A percentile compares a stretch with the other conserved stretches of the same genome.
Evolutionary conservation across 345 rosid species (phyloP).

Genomic region (Laguncularia racemosa): DNA sequence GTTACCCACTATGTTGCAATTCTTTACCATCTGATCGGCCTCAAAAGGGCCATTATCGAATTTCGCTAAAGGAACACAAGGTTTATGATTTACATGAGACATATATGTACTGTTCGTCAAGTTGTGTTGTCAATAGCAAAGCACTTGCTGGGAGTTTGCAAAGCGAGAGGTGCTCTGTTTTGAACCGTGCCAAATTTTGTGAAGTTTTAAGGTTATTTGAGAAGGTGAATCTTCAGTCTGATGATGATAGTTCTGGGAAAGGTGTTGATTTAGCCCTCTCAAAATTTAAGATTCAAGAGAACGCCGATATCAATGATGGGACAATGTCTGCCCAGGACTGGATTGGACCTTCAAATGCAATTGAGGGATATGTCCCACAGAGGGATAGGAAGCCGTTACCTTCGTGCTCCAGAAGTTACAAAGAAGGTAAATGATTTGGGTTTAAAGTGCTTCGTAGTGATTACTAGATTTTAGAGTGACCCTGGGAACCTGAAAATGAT

Average conservation of each 20-base stretch:
- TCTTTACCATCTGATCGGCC: slow-evolving; percentile 39
- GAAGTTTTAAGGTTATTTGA: slow-evolving; percentile 43
- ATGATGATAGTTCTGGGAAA: slow-evolving; percentile 14
- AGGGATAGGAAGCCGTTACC: slow-evolving; percentile 10
- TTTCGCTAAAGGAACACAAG: slow-evolving; percentile 63
- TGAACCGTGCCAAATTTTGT: slow-evolving; percentile 33
- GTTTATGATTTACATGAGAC: slow-evolving; percentile 60
- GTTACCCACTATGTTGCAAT: slow-evolving; percentile 59
- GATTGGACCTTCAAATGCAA: slow-evolving; percentile 69
- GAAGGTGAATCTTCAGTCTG: slow-evolving; percentile 15
- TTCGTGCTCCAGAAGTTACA: slow-evolving; percentile 10
- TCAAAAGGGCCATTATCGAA: slow-evolving; percentile 53
- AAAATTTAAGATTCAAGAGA: slow-evolving; percentile 52
- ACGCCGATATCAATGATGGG: slow-evolving; percentile 21
- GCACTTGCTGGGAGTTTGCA: slow-evolving; percentile 43
- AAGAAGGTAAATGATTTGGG: slow-evolving; percentile 21
- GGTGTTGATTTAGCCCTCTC: slow-evolving; percentile 42
- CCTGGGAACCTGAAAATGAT: too few relatives aligned
- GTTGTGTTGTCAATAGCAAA: slow-evolving; percentile 49
- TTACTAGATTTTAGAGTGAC: too few relatives aligned
- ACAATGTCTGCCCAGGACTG: slow-evolving; percentile 33
- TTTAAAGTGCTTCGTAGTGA: too few relatives aligned
- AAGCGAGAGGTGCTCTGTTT: slow-evolving; percentile 42
- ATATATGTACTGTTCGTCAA: slow-evolving; percentile 54
- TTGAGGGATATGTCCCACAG: slow-evolving; percentile 82